These are phyloP conservation scores for Gnomoniopsis sp. DNA, from an alignment of 2,329 filamentous ascomycete species.

Conservation along the genomic window DNA sequence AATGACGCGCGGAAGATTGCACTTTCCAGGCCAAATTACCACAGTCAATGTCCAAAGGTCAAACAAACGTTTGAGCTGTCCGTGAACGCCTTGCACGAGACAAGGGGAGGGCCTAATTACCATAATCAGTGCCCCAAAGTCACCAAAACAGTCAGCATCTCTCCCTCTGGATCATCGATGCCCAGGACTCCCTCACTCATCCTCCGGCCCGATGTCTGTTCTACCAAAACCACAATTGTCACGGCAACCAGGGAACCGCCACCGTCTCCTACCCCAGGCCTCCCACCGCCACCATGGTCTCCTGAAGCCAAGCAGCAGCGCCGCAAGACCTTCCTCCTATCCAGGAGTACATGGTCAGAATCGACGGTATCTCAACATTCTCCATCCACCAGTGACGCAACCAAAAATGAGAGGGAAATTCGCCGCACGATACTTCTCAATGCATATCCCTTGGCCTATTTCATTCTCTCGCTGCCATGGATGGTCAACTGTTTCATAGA, in stretches of 20 bases:
- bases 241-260: background rate
- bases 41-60: background rate
- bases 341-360: background rate
- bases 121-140: background rate
- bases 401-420: slow-evolving; percentile 3
- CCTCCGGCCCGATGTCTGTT: background rate
- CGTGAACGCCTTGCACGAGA: background rate
- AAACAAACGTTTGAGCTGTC: background rate
- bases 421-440: slow-evolving; percentile 3
- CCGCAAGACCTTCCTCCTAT: background rate
- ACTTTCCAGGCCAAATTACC: background rate
- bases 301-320: background rate
- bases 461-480: slow-evolving; percentile 2
- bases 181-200: background rate
- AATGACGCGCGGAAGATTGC: too few relatives aligned
- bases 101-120: background rate
- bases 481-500: slow-evolving; percentile 6
- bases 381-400: background rate
- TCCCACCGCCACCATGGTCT: background rate
- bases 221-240: background rate
- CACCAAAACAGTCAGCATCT: background rate
- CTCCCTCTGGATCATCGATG: background rate
- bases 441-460: slow-evolving; percentile 2
- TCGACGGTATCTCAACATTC: background rate
- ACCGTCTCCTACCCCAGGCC: background rate